A percentile compares a stretch with the other conserved stretches of the same genome.
phyloP scores from a whole-genome alignment of 108 stramenopile species.

The Fragilaria radians region DNA sequence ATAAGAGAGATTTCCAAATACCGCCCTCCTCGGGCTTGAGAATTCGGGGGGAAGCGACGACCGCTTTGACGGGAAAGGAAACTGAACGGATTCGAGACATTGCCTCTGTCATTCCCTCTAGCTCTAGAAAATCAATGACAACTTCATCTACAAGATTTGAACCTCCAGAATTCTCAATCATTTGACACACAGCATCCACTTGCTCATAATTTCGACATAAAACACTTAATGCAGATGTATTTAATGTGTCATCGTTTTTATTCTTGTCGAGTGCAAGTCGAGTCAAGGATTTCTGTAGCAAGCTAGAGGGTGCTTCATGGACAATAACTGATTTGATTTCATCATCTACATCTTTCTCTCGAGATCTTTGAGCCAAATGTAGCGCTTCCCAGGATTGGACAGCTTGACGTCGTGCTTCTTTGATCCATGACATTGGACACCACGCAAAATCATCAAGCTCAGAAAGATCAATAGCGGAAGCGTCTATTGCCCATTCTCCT shows the following conservation, averaged over 20 bases:
- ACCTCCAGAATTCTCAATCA: constrained; percentile 39
- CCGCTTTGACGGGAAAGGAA: constrained; percentile 27
- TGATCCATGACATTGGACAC: constrained; percentile 58
- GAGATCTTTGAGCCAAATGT: neutral
- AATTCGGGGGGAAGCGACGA: constrained; percentile 64
- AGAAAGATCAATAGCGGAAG: constrained; percentile 29
- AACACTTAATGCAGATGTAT: too few relatives aligned
- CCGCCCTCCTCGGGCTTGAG: constrained; percentile 68
- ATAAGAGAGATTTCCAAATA: constrained; percentile 51
- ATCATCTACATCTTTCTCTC: too few relatives aligned
- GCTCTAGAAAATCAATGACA: constrained; percentile 72
- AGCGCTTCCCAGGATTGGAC: constrained; percentile 21
- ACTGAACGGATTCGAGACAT: constrained; percentile 32
- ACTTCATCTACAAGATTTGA: constrained; percentile 40
- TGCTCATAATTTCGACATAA: constrained; percentile 45
- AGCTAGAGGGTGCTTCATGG: neutral
- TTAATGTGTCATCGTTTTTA: too few relatives aligned
- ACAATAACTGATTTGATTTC: neutral
- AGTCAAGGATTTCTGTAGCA: neutral
- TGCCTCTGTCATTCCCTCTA: constrained; percentile 57
- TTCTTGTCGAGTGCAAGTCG: too few relatives aligned
- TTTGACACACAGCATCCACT: constrained; percentile 43
- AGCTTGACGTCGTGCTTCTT: constrained; percentile 48
- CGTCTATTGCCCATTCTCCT: constrained; percentile 43
- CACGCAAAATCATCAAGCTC: constrained; percentile 33